A percentile compares a stretch with the other conserved stretches of the same genome.
Evolutionary conservation across 441 rosid genomes (phyloP).

Genomic region (Populus hybrid): DNA sequence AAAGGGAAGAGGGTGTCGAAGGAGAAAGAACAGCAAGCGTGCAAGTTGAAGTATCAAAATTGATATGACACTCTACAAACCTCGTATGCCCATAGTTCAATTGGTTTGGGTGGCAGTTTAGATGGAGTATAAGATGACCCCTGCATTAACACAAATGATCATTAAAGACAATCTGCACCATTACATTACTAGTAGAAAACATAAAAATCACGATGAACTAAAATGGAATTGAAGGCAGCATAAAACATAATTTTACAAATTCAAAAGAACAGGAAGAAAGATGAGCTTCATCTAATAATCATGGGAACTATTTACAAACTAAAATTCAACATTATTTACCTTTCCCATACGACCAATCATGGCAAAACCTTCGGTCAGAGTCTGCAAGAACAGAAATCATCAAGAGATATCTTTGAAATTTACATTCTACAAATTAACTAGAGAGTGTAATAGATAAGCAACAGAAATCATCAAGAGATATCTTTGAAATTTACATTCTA

Average conservation of each 20-base stretch:
- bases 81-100: conserved; percentile 92
- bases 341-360: conserved; percentile 84
- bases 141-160: conserved; percentile 37
- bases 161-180: neutral
- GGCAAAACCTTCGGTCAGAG: conserved; percentile 83
- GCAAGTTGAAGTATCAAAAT: neutral
- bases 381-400: conserved; percentile 41
- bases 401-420: neutral
- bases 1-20: neutral
- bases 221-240: neutral
- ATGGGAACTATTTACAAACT: neutral
- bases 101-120: conserved; percentile 79
- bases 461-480: conserved; percentile 3
- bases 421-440: conserved; percentile 4
- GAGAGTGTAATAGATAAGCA: neutral
- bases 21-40: no score
- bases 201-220: neutral
- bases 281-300: neutral
- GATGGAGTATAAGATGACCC: conserved; percentile 70
- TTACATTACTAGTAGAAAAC: neutral
- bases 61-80: conserved; percentile 27
- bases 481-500: neutral
- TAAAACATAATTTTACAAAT: neutral
- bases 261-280: neutral
- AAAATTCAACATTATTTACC: conserved; percentile 40